Evolutionary conservation across 1,139 yeast species (phyloP).

Genomic region (Nakaseomyces kungkrabaensis): DNA sequence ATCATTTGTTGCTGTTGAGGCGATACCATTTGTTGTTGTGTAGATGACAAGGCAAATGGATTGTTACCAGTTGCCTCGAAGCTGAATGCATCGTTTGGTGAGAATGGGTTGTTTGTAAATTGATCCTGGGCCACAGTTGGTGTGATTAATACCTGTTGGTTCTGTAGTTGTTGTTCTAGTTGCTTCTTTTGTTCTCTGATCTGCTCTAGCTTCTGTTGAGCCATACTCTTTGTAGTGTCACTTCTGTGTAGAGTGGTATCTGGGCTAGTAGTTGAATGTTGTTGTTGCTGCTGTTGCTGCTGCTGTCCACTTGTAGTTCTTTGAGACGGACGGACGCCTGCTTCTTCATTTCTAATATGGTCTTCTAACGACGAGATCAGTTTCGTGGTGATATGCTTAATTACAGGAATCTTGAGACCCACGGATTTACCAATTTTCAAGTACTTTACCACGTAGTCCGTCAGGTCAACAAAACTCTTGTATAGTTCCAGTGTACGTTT

Average conservation of each 20-base stretch:
- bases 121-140: slow-evolving; percentile 23
- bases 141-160: slow-evolving; percentile 20
- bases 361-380: slow-evolving; percentile 80
- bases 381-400: slow-evolving; percentile 94
- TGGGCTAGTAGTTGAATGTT: not conserved
- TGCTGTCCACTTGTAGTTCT: slow-evolving; percentile 6
- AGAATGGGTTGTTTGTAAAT: slow-evolving; percentile 22
- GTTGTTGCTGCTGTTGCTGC: slow-evolving; percentile 5
- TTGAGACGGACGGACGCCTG: not conserved
- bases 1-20: slow-evolving; percentile 9
- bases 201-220: slow-evolving; percentile 21
- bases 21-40: slow-evolving; percentile 4
- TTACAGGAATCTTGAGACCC: slow-evolving; percentile 86
- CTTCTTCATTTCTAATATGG: slow-evolving; percentile 33
- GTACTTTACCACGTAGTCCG: slow-evolving; percentile 79
- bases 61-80: slow-evolving; percentile 18
- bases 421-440: slow-evolving; percentile 86
- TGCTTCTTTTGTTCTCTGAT: slow-evolving; percentile 24
- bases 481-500: slow-evolving; percentile 77
- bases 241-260: not conserved
- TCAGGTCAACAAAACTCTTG: slow-evolving; percentile 75
- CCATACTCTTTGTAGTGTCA: slow-evolving; percentile 4
- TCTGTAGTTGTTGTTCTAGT: slow-evolving; percentile 24
- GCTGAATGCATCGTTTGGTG: slow-evolving; percentile 10
- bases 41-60: slow-evolving; percentile 8